A percentile compares a stretch with the other conserved stretches of the same genome.
Evolutionary conservation across 192 early-diverging fungal species (phyloP).

Genomic region (Coemansia sp.): DNA sequence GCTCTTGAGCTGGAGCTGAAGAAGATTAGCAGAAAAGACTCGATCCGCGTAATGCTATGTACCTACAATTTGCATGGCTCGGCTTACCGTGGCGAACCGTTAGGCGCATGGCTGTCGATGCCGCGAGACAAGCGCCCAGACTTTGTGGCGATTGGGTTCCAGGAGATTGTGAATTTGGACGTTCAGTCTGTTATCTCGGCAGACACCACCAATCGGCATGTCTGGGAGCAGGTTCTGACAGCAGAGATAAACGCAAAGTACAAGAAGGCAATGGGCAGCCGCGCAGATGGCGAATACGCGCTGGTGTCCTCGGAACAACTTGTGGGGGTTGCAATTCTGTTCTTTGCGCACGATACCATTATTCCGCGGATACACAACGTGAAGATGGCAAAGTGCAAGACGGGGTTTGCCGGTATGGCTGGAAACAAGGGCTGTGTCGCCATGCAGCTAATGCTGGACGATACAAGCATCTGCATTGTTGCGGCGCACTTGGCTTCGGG

Average conservation of each 20-base stretch:
- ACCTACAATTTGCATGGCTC: constrained; percentile 94
- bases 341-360: constrained; percentile 75
- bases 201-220: constrained; percentile 61
- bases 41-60: constrained; percentile 73
- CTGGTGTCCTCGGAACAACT: constrained; percentile 83
- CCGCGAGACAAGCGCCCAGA: constrained; percentile 61
- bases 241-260: constrained; percentile 40
- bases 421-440: constrained; percentile 98
- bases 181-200: constrained; percentile 65
- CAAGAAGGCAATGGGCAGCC: constrained; percentile 17
- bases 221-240: constrained; percentile 40
- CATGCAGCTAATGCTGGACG: constrained; percentile 79
- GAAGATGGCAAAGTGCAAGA: constrained; percentile 85
- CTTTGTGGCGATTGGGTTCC: constrained; percentile 84
- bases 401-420: constrained; percentile 91
- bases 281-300: constrained; percentile 62
- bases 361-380: constrained; percentile 75
- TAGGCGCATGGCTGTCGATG: constrained; percentile 52
- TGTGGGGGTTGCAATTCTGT: constrained; percentile 85
- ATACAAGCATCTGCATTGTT: constrained; percentile 87
- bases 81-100: constrained; percentile 60
- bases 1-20: constrained; percentile 30
- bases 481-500: constrained; percentile 95
- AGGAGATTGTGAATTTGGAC: constrained; percentile 95
- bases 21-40: constrained; percentile 33